These are phyloP conservation scores for Gossypium herbaceum DNA, from an alignment of 345 rosid species.

Conservation along the genomic window DNA sequence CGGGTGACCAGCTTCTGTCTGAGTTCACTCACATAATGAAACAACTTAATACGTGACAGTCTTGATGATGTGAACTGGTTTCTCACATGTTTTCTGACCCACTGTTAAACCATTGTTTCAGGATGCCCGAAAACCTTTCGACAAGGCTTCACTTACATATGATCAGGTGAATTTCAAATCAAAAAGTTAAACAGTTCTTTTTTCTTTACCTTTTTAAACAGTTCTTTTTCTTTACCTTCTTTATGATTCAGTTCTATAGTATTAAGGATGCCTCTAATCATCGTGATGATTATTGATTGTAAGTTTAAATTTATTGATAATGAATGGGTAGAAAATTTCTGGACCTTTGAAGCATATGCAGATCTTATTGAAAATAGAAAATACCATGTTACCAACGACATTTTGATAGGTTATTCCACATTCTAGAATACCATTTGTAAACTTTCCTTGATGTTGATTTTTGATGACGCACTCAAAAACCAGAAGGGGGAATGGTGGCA, in stretches of 20 bases:
- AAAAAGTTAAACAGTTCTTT: background rate
- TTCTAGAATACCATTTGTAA: background rate
- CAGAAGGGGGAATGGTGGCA: background rate
- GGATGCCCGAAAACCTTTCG: constrained; percentile 81
- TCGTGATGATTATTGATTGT: background rate
- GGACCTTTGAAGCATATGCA: background rate
- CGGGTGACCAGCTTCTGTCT: background rate
- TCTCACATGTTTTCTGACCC: constrained; percentile 1
- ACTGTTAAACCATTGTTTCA: constrained; percentile 23
- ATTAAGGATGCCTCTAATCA: background rate
- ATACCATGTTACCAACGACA: background rate
- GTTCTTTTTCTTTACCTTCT: background rate
- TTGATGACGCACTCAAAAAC: background rate
- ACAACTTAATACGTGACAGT: background rate
- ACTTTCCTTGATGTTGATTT: background rate
- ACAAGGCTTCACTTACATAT: constrained; percentile 60
- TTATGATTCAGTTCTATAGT: background rate
- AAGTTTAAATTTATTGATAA: background rate
- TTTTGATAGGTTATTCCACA: background rate
- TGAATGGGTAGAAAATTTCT: background rate
- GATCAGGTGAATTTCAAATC: constrained; percentile 51
- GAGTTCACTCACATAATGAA: background rate
- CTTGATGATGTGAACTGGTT: constrained; percentile 3
- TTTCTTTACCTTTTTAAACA: background rate
- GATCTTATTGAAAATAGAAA: background rate